Evolutionary conservation across 768 basidiomycete genomes (phyloP).

Genomic region (Termitomyces sp.): DNA sequence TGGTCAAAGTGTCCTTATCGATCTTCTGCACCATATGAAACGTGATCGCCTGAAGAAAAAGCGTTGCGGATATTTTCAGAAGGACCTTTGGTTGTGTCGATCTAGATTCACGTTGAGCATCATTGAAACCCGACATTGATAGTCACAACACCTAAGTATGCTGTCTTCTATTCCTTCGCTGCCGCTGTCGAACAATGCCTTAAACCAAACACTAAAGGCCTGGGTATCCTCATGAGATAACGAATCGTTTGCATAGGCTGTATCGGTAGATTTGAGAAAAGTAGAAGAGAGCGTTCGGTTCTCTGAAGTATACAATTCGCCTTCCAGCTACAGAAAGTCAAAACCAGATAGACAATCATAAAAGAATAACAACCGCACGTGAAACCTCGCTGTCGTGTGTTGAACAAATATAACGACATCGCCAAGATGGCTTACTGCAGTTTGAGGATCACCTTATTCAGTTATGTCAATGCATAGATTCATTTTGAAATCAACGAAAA

Average conservation of each 20-base stretch:
- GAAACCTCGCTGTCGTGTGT: slow-evolving; percentile 59
- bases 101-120: slow-evolving; percentile 29
- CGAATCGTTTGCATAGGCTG: slow-evolving; percentile 36
- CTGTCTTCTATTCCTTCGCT: slow-evolving; percentile 85
- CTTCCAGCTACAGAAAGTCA: slow-evolving; percentile 42
- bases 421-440: slow-evolving; percentile 73
- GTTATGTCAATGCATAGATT: neutral
- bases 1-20: slow-evolving; percentile 65
- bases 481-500: neutral
- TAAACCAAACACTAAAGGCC: slow-evolving; percentile 62
- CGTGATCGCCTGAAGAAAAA: slow-evolving; percentile 63
- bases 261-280: slow-evolving; percentile 49
- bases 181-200: slow-evolving; percentile 71
- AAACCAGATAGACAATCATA: neutral
- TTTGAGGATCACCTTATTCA: slow-evolving; percentile 73
- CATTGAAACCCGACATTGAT: neutral
- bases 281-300: slow-evolving; percentile 43
- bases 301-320: slow-evolving; percentile 43
- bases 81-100: slow-evolving; percentile 69
- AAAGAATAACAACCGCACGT: slow-evolving; percentile 35
- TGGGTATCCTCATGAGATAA: slow-evolving; percentile 39
- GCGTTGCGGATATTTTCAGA: slow-evolving; percentile 61
- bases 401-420: slow-evolving; percentile 78
- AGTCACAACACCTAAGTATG: slow-evolving; percentile 50
- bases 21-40: slow-evolving; percentile 48